Conservation (phyloP, 768 basidiomycete genomes). For the Leccinellum luteum region DNA sequence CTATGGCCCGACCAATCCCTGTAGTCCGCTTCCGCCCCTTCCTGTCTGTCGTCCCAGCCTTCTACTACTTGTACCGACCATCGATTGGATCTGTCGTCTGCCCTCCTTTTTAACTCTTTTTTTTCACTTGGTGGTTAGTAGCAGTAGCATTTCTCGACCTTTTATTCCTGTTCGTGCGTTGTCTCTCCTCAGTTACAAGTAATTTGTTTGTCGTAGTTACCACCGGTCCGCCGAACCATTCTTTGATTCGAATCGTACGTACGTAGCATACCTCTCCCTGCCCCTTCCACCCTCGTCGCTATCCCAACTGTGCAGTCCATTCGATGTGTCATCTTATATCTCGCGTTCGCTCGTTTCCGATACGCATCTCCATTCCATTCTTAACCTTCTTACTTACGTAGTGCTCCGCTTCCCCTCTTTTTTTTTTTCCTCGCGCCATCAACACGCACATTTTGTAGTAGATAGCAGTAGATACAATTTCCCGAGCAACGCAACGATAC, state of each 20-base stretch:
- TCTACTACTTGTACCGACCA: conserved; percentile 30
- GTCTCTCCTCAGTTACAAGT: conserved; percentile 29
- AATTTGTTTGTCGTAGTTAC: conserved; percentile 27
- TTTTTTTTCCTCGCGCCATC: neutral
- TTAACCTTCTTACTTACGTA: neutral
- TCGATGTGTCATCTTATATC: conserved; percentile 1
- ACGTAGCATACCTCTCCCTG: conserved; percentile 11
- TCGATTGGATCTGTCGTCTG: conserved; percentile 21
- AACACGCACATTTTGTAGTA: conserved; percentile 32
- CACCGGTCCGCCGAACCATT: conserved; percentile 32
- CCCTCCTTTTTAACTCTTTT: neutral
- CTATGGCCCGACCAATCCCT: conserved; percentile 11
- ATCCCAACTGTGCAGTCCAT: neutral
- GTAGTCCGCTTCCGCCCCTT: conserved; percentile 8
- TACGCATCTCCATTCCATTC: neutral
- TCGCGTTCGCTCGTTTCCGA: conserved; percentile 3
- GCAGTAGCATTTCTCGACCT: conserved; percentile 21
- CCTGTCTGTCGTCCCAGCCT: conserved; percentile 20
- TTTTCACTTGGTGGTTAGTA: conserved; percentile 22
- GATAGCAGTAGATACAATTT: conserved; percentile 38
- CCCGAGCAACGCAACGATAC: conserved; percentile 22
- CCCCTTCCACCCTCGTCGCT: neutral
- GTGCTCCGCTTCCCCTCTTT: neutral
- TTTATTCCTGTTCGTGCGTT: conserved; percentile 20
- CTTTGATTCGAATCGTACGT: conserved; percentile 19